Evolutionary conservation across 768 basidiomycete genomes (phyloP).

Genomic region (Suillus luteus): DNA sequence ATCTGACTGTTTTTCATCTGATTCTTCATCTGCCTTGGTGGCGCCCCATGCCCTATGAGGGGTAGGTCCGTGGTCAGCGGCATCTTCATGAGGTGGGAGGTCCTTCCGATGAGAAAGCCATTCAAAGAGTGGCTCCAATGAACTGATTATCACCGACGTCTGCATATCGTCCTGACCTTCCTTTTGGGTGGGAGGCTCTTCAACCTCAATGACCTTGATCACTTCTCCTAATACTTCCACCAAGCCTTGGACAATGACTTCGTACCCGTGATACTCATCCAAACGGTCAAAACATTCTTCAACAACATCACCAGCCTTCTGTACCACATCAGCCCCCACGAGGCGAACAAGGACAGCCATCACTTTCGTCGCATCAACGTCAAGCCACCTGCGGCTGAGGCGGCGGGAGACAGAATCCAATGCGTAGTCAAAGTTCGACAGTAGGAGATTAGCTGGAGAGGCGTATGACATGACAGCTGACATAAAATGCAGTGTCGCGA

Average conservation of each 20-base stretch:
- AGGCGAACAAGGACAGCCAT: conserved; percentile 82
- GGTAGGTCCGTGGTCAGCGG: conserved; percentile 57
- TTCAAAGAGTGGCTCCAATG: conserved; percentile 54
- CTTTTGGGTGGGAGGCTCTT: conserved; percentile 39
- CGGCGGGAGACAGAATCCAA: conserved; percentile 88
- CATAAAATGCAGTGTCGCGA: conserved; percentile 70
- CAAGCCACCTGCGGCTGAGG: conserved; percentile 78
- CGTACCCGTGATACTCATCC: conserved; percentile 95
- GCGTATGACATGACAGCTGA: conserved; percentile 82
- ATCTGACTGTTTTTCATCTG: conserved; percentile 24
- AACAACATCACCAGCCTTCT: conserved; percentile 89
- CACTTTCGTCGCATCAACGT: conserved; percentile 87
- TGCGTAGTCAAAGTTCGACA: conserved; percentile 96
- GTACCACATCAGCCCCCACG: conserved; percentile 84
- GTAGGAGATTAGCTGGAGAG: conserved; percentile 82
- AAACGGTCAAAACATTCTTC: conserved; percentile 97
- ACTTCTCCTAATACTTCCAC: conserved; percentile 87
- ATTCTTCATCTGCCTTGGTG: conserved; percentile 26
- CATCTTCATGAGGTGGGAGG: conserved; percentile 38
- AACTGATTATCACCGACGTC: conserved; percentile 30
- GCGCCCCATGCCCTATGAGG: conserved; percentile 62
- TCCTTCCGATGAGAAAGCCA: conserved; percentile 62
- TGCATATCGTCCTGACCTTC: conserved; percentile 18
- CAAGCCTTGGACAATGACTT: conserved; percentile 80
- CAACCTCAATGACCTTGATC: conserved; percentile 70